phyloP scores from a whole-genome alignment of 768 basidiomycete species.

The Pisolithus albus region DNA sequence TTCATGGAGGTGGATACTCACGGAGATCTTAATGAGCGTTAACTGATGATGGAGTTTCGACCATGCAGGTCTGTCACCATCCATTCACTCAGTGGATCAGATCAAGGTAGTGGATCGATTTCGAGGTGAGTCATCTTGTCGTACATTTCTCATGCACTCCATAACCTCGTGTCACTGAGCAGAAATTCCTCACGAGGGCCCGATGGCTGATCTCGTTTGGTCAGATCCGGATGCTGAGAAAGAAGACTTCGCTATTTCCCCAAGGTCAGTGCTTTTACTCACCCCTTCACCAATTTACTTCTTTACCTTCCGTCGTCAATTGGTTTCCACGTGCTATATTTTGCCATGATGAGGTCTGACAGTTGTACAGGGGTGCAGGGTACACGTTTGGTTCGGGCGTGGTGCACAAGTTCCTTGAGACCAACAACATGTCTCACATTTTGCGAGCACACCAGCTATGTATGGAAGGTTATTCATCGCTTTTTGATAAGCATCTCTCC shows the following conservation, averaged over 20 bases:
- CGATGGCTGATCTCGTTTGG: slow-evolving; percentile 99
- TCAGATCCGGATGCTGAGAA: slow-evolving; percentile 99
- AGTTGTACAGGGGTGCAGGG: slow-evolving; percentile 72
- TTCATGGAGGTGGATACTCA: slow-evolving; percentile 77
- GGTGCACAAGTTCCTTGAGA: slow-evolving; percentile 93
- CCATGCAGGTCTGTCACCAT: slow-evolving; percentile 80
- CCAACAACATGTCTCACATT: slow-evolving; percentile 95
- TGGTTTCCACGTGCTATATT: slow-evolving; percentile 11
- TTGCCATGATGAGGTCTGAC: background rate
- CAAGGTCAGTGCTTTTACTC: slow-evolving; percentile 53
- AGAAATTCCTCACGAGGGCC: slow-evolving; percentile 99
- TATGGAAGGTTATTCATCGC: slow-evolving; percentile 99
- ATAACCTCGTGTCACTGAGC: slow-evolving; percentile 17
- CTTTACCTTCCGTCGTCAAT: slow-evolving; percentile 2
- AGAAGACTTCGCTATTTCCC: slow-evolving; percentile 98
- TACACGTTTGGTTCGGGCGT: slow-evolving; percentile 99
- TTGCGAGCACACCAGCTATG: slow-evolving; percentile 97
- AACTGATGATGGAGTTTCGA: slow-evolving; percentile 8
- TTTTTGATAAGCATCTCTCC: slow-evolving; percentile 91
- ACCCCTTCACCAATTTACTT: slow-evolving; percentile 8
- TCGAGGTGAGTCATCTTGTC: slow-evolving; percentile 52
- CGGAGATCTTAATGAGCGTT: background rate
- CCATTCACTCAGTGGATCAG: slow-evolving; percentile 98
- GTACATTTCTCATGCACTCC: slow-evolving; percentile 13
- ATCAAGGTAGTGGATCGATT: slow-evolving; percentile 99